These are phyloP conservation scores for Parsonsia alboflavescens DNA, from an alignment of 257 asterid genomes.

Conservation along the genomic window DNA sequence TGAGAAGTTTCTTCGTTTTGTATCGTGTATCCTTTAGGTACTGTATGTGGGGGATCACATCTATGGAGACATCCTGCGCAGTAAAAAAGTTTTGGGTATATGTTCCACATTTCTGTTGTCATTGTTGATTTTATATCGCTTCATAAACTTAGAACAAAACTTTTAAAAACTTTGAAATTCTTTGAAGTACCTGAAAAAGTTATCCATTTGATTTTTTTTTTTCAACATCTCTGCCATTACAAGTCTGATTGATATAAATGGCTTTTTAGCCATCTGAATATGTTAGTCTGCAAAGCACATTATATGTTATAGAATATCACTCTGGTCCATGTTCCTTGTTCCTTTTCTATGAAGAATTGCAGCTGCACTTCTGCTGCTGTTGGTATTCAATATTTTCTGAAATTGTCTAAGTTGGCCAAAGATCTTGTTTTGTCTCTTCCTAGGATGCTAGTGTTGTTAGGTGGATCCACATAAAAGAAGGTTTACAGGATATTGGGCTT, in stretches of 20 bases:
- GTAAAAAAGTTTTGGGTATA: constrained; percentile 91
- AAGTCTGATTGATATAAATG: not conserved
- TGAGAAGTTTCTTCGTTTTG: constrained; percentile 6
- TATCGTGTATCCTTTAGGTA: constrained; percentile 48
- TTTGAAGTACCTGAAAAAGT: too few species aligned
- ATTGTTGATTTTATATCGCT: not conserved
- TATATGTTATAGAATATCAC: not conserved
- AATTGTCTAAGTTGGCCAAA: not conserved
- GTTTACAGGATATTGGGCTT: not conserved
- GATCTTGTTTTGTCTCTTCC: not conserved
- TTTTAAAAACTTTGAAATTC: not conserved
- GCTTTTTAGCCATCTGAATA: not conserved
- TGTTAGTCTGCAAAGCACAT: not conserved
- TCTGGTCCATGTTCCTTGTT: not conserved
- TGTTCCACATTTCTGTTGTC: not conserved
- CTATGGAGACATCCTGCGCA: constrained; percentile 94
- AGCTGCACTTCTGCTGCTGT: not conserved
- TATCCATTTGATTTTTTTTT: not conserved
- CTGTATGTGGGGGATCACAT: constrained; percentile 99
- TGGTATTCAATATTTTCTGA: not conserved
- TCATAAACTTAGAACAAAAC: not conserved
- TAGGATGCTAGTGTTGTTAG: not conserved
- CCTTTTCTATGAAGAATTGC: not conserved
- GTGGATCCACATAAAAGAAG: not conserved
- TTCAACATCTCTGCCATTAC: not conserved